Evolutionary conservation across 441 rosid species (phyloP).

Genomic region (Gossypium trilobum): DNA sequence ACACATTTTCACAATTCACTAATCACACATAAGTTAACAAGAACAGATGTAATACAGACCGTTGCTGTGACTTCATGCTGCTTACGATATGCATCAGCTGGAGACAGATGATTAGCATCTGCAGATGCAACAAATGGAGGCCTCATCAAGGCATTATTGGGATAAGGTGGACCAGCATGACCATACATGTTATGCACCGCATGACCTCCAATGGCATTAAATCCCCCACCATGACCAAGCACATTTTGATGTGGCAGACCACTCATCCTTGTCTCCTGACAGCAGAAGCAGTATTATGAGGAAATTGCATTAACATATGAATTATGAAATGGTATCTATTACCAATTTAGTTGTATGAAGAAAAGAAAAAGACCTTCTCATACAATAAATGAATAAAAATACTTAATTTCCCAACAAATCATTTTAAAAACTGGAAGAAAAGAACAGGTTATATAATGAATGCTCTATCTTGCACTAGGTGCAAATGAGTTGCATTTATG

Average conservation of each 20-base stretch:
- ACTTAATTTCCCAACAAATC: not conserved
- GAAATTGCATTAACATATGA: not conserved
- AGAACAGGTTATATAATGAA: not conserved
- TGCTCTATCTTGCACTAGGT: not conserved
- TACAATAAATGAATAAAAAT: not conserved
- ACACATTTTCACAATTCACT: not conserved
- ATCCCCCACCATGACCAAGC: constrained; percentile 38
- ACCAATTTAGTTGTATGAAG: not conserved
- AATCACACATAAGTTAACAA: not conserved
- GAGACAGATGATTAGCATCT: constrained; percentile 41
- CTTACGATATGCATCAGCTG: constrained; percentile 61
- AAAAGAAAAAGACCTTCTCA: not conserved
- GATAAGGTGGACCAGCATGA: constrained; percentile 41
- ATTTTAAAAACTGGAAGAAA: not conserved
- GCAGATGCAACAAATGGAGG: constrained; percentile 39
- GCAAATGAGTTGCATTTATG: not conserved
- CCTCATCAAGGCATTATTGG: constrained; percentile 37
- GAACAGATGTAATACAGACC: constrained; percentile 36
- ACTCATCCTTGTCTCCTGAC: constrained; percentile 51
- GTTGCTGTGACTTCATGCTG: constrained; percentile 83
- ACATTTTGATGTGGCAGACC: constrained; percentile 38
- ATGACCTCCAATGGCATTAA: constrained; percentile 41
- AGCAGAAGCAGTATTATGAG: not conserved
- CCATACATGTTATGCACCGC: constrained; percentile 37
- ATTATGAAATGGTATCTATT: not conserved